Evolutionary conservation across 805 yeast species (phyloP).

Genomic region (Kluyveromyces dobzhanskii): DNA sequence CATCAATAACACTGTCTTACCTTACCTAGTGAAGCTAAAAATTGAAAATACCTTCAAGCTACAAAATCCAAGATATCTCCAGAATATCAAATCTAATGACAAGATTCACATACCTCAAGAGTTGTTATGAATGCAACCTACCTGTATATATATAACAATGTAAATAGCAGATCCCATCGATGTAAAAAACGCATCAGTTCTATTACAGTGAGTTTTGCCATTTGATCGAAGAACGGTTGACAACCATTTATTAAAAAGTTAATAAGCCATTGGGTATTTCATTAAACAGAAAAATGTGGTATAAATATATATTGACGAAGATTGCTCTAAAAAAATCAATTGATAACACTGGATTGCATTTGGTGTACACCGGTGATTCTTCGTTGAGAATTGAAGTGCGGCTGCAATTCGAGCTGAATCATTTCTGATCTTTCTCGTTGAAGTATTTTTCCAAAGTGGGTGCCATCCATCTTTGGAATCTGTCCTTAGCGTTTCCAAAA

Average conservation of each 20-base stretch:
- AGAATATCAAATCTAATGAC: background rate
- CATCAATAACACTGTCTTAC: slow-evolving; percentile 1
- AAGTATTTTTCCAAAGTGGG: slow-evolving; percentile 66
- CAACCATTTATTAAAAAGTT: too few relatives aligned
- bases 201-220: too few relatives aligned
- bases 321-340: too few relatives aligned
- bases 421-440: background rate
- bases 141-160: slow-evolving; percentile 1
- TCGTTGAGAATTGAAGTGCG: too few relatives aligned
- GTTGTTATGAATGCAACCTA: slow-evolving; percentile 1
- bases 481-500: slow-evolving; percentile 52
- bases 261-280: too few relatives aligned
- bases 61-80: slow-evolving; percentile 1
- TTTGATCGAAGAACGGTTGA: too few relatives aligned
- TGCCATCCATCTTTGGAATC: slow-evolving; percentile 58
- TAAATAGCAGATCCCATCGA: background rate
- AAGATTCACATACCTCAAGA: slow-evolving; percentile 1
- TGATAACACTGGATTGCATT: too few relatives aligned
- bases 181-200: too few relatives aligned
- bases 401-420: too few relatives aligned
- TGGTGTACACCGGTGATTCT: too few relatives aligned
- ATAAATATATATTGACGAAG: too few relatives aligned
- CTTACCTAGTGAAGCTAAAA: slow-evolving; percentile 2
- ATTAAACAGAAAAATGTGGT: too few relatives aligned
- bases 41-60: slow-evolving; percentile 2